phyloP scores from a whole-genome alignment of 2,329 filamentous ascomycete species.

The Talaromyces funiculosus region DNA sequence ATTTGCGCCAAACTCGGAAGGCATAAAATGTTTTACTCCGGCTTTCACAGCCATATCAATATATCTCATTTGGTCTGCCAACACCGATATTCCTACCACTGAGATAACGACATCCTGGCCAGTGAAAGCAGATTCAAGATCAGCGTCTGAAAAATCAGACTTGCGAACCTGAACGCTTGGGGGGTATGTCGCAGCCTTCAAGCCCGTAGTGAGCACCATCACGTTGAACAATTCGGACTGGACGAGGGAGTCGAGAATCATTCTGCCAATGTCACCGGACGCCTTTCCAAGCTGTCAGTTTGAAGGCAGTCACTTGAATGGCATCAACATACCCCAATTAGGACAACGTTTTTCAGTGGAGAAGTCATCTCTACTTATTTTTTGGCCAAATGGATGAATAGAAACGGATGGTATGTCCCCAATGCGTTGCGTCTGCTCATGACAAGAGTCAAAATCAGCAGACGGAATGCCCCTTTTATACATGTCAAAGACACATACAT shows the following conservation, averaged over 20 bases:
- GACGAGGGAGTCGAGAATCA: constrained; percentile 19
- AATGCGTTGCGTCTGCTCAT: background rate
- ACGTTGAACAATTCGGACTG: constrained; percentile 17
- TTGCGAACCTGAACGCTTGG: constrained; percentile 17
- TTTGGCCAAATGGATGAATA: background rate
- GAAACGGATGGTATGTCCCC: background rate
- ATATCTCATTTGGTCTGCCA: constrained; percentile 25
- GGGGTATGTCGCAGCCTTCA: background rate
- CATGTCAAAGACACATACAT: background rate
- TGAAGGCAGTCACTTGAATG: background rate
- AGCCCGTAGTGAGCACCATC: constrained; percentile 22
- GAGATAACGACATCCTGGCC: constrained; percentile 30
- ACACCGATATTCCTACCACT: constrained; percentile 20
- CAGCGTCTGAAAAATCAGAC: constrained; percentile 21
- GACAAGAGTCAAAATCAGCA: background rate
- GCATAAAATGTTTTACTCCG: constrained; percentile 31
- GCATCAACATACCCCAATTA: background rate
- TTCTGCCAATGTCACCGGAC: constrained; percentile 20
- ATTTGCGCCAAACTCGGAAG: constrained; percentile 29
- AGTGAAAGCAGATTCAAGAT: constrained; percentile 22
- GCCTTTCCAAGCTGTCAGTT: background rate
- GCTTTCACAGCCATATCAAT: constrained; percentile 28
- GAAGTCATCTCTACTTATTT: background rate
- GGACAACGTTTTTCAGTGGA: background rate
- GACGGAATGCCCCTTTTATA: background rate